phyloP scores from a whole-genome alignment of 164 flowering plant genomes.

The Piper betle region DNA sequence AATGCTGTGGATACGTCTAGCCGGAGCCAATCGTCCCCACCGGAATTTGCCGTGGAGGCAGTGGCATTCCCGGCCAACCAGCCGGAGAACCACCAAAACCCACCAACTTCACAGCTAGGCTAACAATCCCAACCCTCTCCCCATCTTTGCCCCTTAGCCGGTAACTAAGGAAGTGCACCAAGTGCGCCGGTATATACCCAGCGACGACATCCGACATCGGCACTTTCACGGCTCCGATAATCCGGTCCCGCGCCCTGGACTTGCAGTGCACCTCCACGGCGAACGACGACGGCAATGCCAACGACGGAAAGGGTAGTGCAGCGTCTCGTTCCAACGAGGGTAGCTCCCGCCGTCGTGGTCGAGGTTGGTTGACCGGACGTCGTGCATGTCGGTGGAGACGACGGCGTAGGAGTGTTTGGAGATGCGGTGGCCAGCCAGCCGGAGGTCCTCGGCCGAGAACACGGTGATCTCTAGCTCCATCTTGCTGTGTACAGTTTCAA shows the following conservation, averaged over 20 bases:
- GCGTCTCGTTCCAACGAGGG: conserved; percentile 39
- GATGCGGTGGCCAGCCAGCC: conserved; percentile 10
- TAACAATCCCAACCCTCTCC: conserved; percentile 2
- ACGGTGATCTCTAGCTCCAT: conserved; percentile 28
- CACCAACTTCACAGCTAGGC: conserved; percentile 6
- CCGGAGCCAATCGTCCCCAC: background rate
- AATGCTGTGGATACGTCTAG: too few relatives aligned
- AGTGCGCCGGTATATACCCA: background rate
- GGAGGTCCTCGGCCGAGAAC: conserved; percentile 30
- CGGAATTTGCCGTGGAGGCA: background rate
- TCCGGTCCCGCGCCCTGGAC: background rate
- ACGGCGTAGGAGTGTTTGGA: conserved; percentile 25
- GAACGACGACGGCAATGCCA: background rate
- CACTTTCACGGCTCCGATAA: background rate
- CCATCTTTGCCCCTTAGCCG: conserved; percentile 4
- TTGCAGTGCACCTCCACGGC: conserved; percentile 5
- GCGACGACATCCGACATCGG: conserved; percentile 3
- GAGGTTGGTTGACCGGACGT: conserved; percentile 10
- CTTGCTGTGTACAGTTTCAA: too few relatives aligned
- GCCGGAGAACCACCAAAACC: background rate
- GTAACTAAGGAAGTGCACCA: conserved; percentile 5
- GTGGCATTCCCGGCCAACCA: background rate
- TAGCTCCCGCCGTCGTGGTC: conserved; percentile 30
- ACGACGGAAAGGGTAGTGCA: conserved; percentile 7
- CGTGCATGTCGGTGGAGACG: conserved; percentile 14